These are phyloP conservation scores for Colletotrichum ledebouriae DNA, from an alignment of 2,329 filamentous ascomycete species.

Conservation along the genomic window DNA sequence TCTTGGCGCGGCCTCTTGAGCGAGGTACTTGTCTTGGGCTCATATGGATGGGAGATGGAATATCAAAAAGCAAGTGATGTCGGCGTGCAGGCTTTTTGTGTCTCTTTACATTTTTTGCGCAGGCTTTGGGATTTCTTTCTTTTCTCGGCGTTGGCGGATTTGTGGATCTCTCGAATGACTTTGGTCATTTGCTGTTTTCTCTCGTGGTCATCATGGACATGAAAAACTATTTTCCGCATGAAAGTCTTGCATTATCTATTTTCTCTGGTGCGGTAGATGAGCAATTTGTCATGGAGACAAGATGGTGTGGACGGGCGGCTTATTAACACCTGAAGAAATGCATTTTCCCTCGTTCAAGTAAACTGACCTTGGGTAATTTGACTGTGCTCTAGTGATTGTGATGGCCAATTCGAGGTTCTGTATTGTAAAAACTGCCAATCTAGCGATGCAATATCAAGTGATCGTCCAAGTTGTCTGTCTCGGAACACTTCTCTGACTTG, in stretches of 20 bases:
- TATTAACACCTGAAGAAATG: constrained; percentile 43
- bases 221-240: constrained; percentile 37
- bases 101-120: constrained; percentile 7
- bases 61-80: constrained; percentile 38
- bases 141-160: constrained; percentile 33
- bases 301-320: constrained; percentile 33
- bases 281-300: constrained; percentile 38
- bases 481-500: no score
- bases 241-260: constrained; percentile 26
- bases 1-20: constrained; percentile 31
- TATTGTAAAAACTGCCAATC: no score
- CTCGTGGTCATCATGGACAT: constrained; percentile 37
- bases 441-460: no score
- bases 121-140: background rate
- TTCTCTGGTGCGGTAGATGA: constrained; percentile 31
- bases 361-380: no score
- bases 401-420: no score
- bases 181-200: constrained; percentile 15
- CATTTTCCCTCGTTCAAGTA: constrained; percentile 16
- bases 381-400: no score
- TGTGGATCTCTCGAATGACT: constrained; percentile 21
- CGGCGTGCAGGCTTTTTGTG: constrained; percentile 29
- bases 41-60: constrained; percentile 33
- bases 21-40: constrained; percentile 34
- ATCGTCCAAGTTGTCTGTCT: no score